phyloP scores from a whole-genome alignment of 2,329 filamentous ascomycete species.

The Shiraia sp. region DNA sequence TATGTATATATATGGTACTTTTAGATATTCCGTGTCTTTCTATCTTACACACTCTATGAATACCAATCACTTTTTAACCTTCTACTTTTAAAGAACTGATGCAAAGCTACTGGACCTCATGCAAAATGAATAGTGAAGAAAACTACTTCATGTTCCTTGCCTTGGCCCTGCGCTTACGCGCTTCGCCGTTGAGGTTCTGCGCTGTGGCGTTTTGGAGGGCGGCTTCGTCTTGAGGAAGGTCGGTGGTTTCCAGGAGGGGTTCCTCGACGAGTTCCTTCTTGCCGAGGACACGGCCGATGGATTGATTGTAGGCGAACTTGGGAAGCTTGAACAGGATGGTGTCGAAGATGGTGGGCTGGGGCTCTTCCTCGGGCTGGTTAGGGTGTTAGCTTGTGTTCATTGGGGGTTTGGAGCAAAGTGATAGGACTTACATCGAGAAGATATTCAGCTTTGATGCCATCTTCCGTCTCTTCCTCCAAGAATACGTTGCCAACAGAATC shows the following conservation, averaged over 20 bases:
- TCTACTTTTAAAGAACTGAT: too few species aligned
- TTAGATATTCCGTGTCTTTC: too few species aligned
- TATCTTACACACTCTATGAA: too few species aligned
- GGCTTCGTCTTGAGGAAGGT: conserved; percentile 44
- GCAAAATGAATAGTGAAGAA: neutral
- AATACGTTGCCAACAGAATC: conserved; percentile 92
- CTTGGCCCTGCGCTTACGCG: conserved; percentile 46
- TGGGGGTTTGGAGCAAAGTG: neutral
- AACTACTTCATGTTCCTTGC: conserved; percentile 29
- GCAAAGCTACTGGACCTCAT: too few species aligned
- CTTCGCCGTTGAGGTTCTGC: conserved; percentile 51
- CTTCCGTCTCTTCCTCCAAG: conserved; percentile 87
- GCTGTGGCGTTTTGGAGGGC: conserved; percentile 49
- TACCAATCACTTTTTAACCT: too few species aligned
- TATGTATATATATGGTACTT: too few species aligned
- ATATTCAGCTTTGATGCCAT: conserved; percentile 81
- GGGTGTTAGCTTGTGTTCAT: conserved; percentile 18
- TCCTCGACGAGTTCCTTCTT: conserved; percentile 44
- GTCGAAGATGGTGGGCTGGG: conserved; percentile 74
- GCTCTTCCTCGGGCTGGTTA: conserved; percentile 74
- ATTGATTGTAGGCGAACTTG: conserved; percentile 66
- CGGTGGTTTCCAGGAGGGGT: conserved; percentile 39
- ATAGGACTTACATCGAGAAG: conserved; percentile 76
- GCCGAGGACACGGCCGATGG: conserved; percentile 49
- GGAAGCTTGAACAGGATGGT: conserved; percentile 83